phyloP scores from a whole-genome alignment of 2,329 filamentous ascomycete genomes.

The Aspergillus transmontanensis region DNA sequence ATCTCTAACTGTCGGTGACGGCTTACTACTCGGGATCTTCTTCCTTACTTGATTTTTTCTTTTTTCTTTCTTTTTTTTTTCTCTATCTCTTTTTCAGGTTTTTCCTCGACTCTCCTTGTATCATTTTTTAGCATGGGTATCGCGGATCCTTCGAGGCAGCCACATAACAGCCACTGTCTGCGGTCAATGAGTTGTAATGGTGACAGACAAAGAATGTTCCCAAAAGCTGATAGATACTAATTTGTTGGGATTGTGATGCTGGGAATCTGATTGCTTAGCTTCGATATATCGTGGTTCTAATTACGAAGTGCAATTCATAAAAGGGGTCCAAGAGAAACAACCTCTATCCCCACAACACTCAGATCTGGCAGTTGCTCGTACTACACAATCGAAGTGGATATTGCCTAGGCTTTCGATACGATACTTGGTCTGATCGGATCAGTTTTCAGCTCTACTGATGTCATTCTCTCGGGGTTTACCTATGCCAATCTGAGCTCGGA shows the following conservation, averaged over 20 bases:
- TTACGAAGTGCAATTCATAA: background rate
- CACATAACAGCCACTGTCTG: constrained; percentile 16
- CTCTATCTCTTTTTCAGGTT: background rate
- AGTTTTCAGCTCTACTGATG: constrained; percentile 14
- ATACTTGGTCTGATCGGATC: constrained; percentile 4
- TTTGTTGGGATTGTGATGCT: background rate
- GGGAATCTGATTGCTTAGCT: background rate
- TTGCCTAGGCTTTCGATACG: background rate
- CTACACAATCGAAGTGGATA: background rate
- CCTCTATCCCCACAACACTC: constrained; percentile 6
- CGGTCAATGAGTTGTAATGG: constrained; percentile 5
- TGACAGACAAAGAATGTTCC: constrained; percentile 10
- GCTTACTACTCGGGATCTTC: background rate
- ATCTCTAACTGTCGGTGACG: constrained; percentile 6
- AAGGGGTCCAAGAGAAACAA: background rate
- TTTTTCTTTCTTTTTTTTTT: constrained; percentile 1
- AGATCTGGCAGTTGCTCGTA: constrained; percentile 3
- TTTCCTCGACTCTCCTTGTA: background rate
- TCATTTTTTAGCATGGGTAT: constrained; percentile 18
- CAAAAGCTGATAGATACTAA: background rate
- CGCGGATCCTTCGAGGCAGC: constrained; percentile 22
- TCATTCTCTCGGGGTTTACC: constrained; percentile 6
- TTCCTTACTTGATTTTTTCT: background rate
- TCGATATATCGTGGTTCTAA: background rate
- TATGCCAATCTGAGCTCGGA: background rate